These are phyloP conservation scores for Urostyla sp. DNA, from an alignment of 73 alveolate species.

Conservation along the genomic window DNA sequence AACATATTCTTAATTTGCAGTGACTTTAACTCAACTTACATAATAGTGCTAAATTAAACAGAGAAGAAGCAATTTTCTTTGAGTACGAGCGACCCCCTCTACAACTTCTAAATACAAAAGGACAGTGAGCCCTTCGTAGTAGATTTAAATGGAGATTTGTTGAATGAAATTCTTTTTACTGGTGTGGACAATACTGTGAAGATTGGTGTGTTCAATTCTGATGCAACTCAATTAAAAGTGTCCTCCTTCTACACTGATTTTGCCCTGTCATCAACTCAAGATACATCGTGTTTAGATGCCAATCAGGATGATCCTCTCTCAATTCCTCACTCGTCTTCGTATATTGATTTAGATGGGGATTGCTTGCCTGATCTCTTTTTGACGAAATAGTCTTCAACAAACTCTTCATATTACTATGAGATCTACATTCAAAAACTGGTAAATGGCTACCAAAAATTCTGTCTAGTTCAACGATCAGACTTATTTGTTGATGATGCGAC, in stretches of 20 bases:
- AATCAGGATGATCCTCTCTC: constrained; percentile 26
- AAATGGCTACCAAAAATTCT: constrained; percentile 28
- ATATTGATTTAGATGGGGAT: constrained; percentile 78
- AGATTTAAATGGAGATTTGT: not conserved
- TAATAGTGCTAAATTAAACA: not conserved
- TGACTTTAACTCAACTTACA: not conserved
- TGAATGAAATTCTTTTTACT: constrained; percentile 22
- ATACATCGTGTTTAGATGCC: not conserved
- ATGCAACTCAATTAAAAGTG: not conserved
- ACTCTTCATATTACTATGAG: constrained; percentile 21
- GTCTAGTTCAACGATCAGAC: constrained; percentile 38
- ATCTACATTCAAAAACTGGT: constrained; percentile 27
- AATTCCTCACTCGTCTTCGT: constrained; percentile 69
- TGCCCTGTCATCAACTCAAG: not conserved
- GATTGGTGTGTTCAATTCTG: constrained; percentile 1
- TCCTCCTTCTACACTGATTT: not conserved
- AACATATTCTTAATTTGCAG: constrained; percentile 6
- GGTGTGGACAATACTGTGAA: not conserved
- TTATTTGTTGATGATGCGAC: constrained; percentile 15
- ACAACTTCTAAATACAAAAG: no score
- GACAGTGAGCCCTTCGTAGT: not conserved
- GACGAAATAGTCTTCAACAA: constrained; percentile 38
- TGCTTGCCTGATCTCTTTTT: constrained; percentile 79
- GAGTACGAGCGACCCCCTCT: not conserved
- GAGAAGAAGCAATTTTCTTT: not conserved